Conservation (phyloP, 306 rosid genomes). For the Crataegus laevigata region DNA sequence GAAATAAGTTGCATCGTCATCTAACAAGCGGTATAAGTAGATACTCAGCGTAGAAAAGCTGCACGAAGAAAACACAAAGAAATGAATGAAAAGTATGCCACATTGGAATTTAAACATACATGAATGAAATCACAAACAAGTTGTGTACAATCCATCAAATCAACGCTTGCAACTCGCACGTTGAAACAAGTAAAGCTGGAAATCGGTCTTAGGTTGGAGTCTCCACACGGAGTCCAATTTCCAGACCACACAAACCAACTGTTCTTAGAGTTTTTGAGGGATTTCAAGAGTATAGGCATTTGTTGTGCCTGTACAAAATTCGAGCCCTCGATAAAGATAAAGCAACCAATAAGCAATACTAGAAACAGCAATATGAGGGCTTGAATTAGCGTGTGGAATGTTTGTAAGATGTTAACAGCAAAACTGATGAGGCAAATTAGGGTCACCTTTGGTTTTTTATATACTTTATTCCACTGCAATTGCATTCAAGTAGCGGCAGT, state of each 20-base stretch:
- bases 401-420: neutral
- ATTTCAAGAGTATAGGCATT: neutral
- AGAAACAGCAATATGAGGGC: neutral
- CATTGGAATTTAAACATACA: neutral
- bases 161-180: neutral
- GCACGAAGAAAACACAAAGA: constrained; percentile 25
- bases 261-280: neutral
- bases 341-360: neutral
- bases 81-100: neutral
- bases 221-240: neutral
- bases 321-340: neutral
- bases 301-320: neutral
- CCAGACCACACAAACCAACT: neutral
- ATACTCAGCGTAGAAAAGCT: constrained; percentile 90
- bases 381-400: neutral
- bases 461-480: neutral
- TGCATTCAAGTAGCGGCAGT: neutral
- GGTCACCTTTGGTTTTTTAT: neutral
- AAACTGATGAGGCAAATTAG: neutral
- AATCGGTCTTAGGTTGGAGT: neutral
- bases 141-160: neutral
- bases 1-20: constrained; percentile 29
- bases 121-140: neutral
- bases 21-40: constrained; percentile 72
- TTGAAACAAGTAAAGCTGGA: neutral